Conservation (phyloP, 768 basidiomycete genomes). For the Leccinum longicurvipes region DNA sequence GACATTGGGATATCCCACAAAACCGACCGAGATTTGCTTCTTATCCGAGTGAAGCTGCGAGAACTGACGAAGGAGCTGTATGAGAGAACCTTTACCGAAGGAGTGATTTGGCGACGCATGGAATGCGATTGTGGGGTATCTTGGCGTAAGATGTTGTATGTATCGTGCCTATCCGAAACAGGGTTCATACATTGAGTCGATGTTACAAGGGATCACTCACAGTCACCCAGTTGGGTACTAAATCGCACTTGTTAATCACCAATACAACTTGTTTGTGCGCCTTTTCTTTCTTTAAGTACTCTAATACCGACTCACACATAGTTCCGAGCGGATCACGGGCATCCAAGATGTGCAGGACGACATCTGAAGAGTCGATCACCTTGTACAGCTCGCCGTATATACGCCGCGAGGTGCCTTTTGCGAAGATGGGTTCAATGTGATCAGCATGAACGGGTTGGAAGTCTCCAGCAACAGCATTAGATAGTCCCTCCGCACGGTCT, state of each 20-base stretch:
- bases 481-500: conserved; percentile 38
- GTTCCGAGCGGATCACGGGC: conserved; percentile 95
- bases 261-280: conserved; percentile 96
- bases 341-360: conserved; percentile 92
- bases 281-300: conserved; percentile 94
- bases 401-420: conserved; percentile 91
- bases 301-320: conserved; percentile 89
- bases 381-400: conserved; percentile 99
- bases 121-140: conserved; percentile 96
- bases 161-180: conserved; percentile 71
- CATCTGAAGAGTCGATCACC: conserved; percentile 98
- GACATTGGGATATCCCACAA: conserved; percentile 97
- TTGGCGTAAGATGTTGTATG: conserved; percentile 91
- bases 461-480: conserved; percentile 43
- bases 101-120: conserved; percentile 99
- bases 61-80: conserved; percentile 95
- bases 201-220: conserved; percentile 45
- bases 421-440: conserved; percentile 85
- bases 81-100: conserved; percentile 97
- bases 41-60: conserved; percentile 96
- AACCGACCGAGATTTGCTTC: conserved; percentile 98
- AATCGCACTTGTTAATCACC: conserved; percentile 96
- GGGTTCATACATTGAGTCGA: background rate
- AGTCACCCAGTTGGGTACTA: conserved; percentile 98
- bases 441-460: conserved; percentile 66